Conservation (phyloP, 345 rosid genomes). For the Salix dunnii region DNA sequence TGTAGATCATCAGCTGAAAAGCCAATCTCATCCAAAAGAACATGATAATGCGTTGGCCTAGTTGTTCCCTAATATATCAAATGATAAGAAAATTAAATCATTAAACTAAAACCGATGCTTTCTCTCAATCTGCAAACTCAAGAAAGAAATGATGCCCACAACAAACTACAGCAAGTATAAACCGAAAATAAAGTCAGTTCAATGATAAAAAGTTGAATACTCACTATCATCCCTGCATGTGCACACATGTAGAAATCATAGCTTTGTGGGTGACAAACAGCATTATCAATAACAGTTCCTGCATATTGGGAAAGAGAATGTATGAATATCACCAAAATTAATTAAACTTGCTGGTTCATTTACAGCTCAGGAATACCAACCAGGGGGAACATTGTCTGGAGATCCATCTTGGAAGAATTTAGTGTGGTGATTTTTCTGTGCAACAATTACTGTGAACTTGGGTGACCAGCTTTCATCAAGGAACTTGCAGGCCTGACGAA, state of each 20-base stretch:
- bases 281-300: constrained; percentile 21
- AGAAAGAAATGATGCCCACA: not conserved
- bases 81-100: not conserved
- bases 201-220: not conserved
- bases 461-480: constrained; percentile 24
- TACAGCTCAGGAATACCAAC: not conserved
- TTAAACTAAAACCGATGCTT: not conserved
- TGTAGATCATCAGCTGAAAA: constrained; percentile 28
- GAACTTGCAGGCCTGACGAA: constrained; percentile 16
- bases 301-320: not conserved
- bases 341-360: not conserved
- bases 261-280: constrained; percentile 25
- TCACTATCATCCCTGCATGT: constrained; percentile 27
- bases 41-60: constrained; percentile 31
- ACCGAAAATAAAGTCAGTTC: not conserved
- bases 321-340: not conserved
- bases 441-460: constrained; percentile 23
- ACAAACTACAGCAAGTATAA: not conserved
- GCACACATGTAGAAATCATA: constrained; percentile 29
- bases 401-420: constrained; percentile 22
- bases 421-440: constrained; percentile 24
- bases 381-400: constrained; percentile 22
- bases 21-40: constrained; percentile 26
- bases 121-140: not conserved
- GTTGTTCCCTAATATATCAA: constrained; percentile 18